Percentiles rank a stretch among this genome's conserved stretches.
Conservation (phyloP, 495 filamentous ascomycete species). For the Penicillium herquei region DNA sequence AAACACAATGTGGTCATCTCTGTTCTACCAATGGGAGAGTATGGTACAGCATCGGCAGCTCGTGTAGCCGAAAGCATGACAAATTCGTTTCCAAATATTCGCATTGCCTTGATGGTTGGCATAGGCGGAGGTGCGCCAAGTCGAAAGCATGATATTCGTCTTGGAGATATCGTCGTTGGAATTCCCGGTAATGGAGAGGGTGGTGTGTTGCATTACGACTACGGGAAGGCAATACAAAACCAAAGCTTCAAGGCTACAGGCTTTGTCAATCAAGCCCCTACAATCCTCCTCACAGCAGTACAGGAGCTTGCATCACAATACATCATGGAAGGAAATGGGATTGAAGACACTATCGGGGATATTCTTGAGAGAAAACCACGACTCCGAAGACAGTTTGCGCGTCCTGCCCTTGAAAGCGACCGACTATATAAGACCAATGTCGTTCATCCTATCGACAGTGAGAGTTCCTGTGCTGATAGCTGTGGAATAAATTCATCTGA, state of each 20-base stretch:
- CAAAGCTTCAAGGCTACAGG: slow-evolving; percentile 21
- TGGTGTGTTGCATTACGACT: slow-evolving; percentile 42
- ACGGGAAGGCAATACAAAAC: slow-evolving; percentile 26
- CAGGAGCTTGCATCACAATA: slow-evolving; percentile 11
- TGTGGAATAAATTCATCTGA: no score
- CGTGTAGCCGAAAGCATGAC: slow-evolving; percentile 32
- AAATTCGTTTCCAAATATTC: slow-evolving; percentile 12
- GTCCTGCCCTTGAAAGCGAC: neutral
- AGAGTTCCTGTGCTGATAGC: neutral
- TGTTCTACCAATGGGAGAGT: slow-evolving; percentile 5
- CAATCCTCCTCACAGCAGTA: slow-evolving; percentile 17
- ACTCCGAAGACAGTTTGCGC: neutral
- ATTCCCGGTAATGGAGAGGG: slow-evolving; percentile 16
- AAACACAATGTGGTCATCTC: slow-evolving; percentile 21
- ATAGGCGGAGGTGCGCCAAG: slow-evolving; percentile 26
- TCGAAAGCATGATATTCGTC: slow-evolving; percentile 19
- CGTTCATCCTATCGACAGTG: neutral
- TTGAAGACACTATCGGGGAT: neutral
- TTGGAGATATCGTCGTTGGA: slow-evolving; percentile 31
- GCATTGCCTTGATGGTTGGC: slow-evolving; percentile 23
- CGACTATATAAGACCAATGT: neutral
- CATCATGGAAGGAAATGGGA: neutral
- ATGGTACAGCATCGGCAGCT: slow-evolving; percentile 14
- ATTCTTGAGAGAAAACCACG: neutral
- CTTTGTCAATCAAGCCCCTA: slow-evolving; percentile 33